phyloP scores from a whole-genome alignment of 2,329 filamentous ascomycete species.

The Beauveria sp. region DNA sequence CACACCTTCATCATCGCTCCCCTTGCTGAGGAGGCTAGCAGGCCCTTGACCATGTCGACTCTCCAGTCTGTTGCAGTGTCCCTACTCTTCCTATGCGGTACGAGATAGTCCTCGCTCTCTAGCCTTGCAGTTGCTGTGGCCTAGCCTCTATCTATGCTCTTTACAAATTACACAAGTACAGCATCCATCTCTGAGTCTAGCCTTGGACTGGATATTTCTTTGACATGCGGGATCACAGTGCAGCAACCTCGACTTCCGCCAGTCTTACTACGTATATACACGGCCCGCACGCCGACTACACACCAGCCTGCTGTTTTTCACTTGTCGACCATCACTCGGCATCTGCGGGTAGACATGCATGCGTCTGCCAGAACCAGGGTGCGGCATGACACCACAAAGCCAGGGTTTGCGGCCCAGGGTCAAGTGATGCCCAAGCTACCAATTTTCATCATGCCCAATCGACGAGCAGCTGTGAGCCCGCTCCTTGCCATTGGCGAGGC shows the following conservation, averaged over 20 bases:
- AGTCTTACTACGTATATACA: not conserved
- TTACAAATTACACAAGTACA: not conserved
- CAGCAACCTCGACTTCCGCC: not conserved
- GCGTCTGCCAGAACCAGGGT: not conserved
- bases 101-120: not conserved
- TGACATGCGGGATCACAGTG: slow-evolving; percentile 5
- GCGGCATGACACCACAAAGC: not conserved
- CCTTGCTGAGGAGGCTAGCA: not conserved
- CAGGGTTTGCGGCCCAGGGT: not conserved
- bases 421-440: slow-evolving; percentile 5
- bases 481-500: slow-evolving; percentile 1
- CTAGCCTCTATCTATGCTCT: not conserved
- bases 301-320: slow-evolving; percentile 1
- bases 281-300: not conserved
- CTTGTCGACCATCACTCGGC: not conserved
- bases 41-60: not conserved
- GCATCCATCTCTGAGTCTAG: not conserved
- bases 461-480: not conserved
- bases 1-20: not conserved
- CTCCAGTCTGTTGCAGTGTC: not conserved
- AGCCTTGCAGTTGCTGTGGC: not conserved
- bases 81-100: not conserved
- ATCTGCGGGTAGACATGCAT: not conserved
- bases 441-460: slow-evolving; percentile 9
- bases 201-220: not conserved